Base-by-base conservation (phyloP, 352 stramenopile species). In the Globisporangium apiculatum region DNA sequence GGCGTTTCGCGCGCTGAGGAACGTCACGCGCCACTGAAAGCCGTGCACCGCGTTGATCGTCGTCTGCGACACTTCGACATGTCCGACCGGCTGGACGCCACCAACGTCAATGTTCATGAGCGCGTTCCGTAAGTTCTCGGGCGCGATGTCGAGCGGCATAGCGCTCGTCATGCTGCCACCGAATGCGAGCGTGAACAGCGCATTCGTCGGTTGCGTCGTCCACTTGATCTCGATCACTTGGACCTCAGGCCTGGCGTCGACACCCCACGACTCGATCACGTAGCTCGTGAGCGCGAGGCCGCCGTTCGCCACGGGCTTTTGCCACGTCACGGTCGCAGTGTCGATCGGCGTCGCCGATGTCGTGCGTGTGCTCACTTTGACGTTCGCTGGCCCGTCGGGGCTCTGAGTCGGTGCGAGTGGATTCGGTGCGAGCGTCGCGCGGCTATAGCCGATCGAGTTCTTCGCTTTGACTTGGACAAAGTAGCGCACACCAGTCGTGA, bases 141-240 rank as follows among this genome's bases (percentile, higher is more conserved):
- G 73, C 9, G 79, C 60, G 3, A 90, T 72, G 69, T 97, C 73
- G 58, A 87, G 87, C 1, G 76, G 69, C 51, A 98, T 63, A 15
- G 75, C 72, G 7, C 73, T 69, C 0, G 89, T 94, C 7, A 69
- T 66, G n/a, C 57, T 60, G n/a, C 75, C 79, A 53, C 82, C 83
- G 62, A 96, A 97, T 10, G 79, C 86, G 14, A 97, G 73, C 11
- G 65, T 86, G 62, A 93, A 91, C 0, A 62, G 59, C 8, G 67
- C 73, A 7, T 52, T 52, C 7, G 72, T 87, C 8, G 88, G 83
- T 17, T 55, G 50, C 4, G 69, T 83, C 8, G 69, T 81, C 84
- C 83, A 97, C 60, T 79, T 86, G 54, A 95, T 77, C 59, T 89
- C 87, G 35, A 97, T 83, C 47, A 87, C 78, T 62, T 97, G 91